phyloP scores from a whole-genome alignment of 148 eudicot genomes.

The Persicaria maculosa region DNA sequence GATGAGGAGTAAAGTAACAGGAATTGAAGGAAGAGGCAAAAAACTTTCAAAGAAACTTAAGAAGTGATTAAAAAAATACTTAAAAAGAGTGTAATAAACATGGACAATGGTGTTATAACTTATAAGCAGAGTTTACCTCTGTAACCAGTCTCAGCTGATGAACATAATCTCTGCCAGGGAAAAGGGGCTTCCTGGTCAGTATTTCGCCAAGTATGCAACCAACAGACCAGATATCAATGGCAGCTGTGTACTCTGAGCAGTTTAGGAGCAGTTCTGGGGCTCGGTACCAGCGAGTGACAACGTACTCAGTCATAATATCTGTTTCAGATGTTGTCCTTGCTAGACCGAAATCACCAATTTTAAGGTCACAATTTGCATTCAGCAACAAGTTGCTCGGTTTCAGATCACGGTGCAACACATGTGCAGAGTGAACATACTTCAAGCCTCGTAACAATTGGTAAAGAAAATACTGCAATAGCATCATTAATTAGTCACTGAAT shows the following conservation, averaged over 20 bases:
- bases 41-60: too few relatives aligned
- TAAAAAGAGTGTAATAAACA: not conserved
- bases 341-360: conserved; percentile 47
- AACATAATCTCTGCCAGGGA: conserved; percentile 49
- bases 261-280: conserved; percentile 49
- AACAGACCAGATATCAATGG: conserved; percentile 53
- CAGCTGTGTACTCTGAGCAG: conserved; percentile 50
- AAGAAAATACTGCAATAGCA: conserved; percentile 37
- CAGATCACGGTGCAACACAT: conserved; percentile 49
- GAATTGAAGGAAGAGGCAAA: too few relatives aligned
- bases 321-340: conserved; percentile 55
- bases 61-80: too few relatives aligned
- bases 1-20: too few relatives aligned
- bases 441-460: conserved; percentile 43
- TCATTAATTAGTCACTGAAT: not conserved
- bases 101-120: not conserved
- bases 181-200: conserved; percentile 38
- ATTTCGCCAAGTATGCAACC: conserved; percentile 48
- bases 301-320: conserved; percentile 53
- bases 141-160: conserved; percentile 46
- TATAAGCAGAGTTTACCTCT: conserved; percentile 25
- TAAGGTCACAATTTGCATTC: conserved; percentile 41
- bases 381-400: conserved; percentile 46
- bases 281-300: conserved; percentile 50
- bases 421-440: conserved; percentile 45